phyloP scores from a whole-genome alignment of 768 basidiomycete genomes.

The Podaxis sp. region DNA sequence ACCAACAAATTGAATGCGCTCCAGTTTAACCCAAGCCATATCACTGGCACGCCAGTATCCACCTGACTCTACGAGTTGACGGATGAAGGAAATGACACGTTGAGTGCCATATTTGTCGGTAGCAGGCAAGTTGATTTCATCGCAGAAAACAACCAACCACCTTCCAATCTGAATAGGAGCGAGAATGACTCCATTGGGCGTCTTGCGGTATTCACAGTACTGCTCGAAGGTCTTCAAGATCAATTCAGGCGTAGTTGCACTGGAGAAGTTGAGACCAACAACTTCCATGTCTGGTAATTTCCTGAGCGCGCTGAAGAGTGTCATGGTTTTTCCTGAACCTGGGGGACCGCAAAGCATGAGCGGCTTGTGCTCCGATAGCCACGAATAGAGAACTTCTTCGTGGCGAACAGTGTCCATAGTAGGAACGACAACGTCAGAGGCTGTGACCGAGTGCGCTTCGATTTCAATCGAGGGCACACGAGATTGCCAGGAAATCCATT shows the following conservation, averaged over 20 bases:
- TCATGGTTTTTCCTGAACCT: constrained; percentile 99
- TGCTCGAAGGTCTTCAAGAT: constrained; percentile 99
- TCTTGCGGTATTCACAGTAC: constrained; percentile 98
- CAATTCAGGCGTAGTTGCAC: constrained; percentile 96
- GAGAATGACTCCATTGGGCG: constrained; percentile 95
- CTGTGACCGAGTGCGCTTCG: constrained; percentile 93
- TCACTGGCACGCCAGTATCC: constrained; percentile 95
- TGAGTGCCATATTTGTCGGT: constrained; percentile 98
- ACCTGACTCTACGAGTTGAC: constrained; percentile 91
- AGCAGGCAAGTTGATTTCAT: constrained; percentile 98
- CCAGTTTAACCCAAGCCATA: constrained; percentile 96
- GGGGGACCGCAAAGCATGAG: constrained; percentile 98
- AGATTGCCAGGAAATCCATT: constrained; percentile 91
- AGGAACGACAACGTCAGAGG: constrained; percentile 95
- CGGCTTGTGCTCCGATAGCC: constrained; percentile 98
- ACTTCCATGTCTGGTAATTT: constrained; percentile 99
- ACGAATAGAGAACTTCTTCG: constrained; percentile 97
- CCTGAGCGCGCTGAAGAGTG: constrained; percentile 93
- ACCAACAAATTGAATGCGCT: constrained; percentile 99
- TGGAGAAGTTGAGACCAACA: constrained; percentile 98
- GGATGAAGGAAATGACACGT: constrained; percentile 96
- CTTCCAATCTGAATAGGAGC: constrained; percentile 93
- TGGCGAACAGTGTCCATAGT: constrained; percentile 98
- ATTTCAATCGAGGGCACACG: constrained; percentile 95
- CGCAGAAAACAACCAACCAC: constrained; percentile 99